A percentile compares a stretch with the other conserved stretches of the same genome.
Conservation (phyloP, 495 filamentous ascomycete genomes). For the Xanthoparmelia taractica region DNA sequence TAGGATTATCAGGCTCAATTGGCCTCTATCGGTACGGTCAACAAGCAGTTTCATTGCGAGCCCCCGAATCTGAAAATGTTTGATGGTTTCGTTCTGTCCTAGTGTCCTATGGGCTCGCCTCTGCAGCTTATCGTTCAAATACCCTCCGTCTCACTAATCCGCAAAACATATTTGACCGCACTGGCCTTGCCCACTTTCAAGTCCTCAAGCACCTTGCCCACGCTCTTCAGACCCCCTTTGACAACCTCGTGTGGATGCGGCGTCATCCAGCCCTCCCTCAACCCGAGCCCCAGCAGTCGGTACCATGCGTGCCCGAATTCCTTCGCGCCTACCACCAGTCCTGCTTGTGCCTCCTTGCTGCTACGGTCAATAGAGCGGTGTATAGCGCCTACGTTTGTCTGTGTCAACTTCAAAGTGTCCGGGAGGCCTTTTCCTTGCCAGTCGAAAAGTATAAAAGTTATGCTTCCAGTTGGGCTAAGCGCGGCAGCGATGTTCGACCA, state of each 20-base stretch:
- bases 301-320: conserved; percentile 52
- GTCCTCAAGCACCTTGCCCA: conserved; percentile 46
- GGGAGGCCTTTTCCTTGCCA: conserved; percentile 35
- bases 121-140: too few species aligned
- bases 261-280: conserved; percentile 53
- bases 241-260: conserved; percentile 52
- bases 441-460: conserved; percentile 45
- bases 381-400: conserved; percentile 43
- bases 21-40: too few species aligned
- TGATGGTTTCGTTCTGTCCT: too few species aligned
- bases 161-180: conserved; percentile 61
- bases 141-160: conserved; percentile 53
- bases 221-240: conserved; percentile 48
- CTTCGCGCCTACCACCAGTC: conserved; percentile 25
- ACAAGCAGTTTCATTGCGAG: too few species aligned
- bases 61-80: too few species aligned
- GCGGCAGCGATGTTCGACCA: conserved; percentile 41
- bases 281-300: conserved; percentile 40
- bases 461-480: conserved; percentile 36
- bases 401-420: conserved; percentile 28
- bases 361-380: conserved; percentile 34
- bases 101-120: too few species aligned
- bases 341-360: conserved; percentile 20
- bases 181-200: conserved; percentile 57
- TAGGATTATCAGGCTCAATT: too few species aligned